These are phyloP conservation scores for Tolypocladium capitatum DNA, from an alignment of 2,329 filamentous ascomycete genomes.

Conservation along the genomic window DNA sequence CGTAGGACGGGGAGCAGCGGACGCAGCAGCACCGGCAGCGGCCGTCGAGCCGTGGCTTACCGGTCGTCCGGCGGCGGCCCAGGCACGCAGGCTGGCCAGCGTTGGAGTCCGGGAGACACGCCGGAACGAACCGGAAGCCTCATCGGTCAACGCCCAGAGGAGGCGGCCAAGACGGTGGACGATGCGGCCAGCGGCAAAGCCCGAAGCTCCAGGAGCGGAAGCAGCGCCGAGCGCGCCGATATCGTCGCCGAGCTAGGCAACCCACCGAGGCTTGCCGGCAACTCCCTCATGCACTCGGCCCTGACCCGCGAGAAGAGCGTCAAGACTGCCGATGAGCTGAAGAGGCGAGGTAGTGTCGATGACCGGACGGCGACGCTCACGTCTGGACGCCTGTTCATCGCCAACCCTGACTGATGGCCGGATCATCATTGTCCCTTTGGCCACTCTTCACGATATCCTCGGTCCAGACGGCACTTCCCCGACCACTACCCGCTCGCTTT, in stretches of 20 bases:
- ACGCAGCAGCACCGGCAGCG: conserved; percentile 51
- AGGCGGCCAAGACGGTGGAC: conserved; percentile 14
- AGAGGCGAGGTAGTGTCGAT: conserved; percentile 68
- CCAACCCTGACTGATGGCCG: conserved; percentile 57
- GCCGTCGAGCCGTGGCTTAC: conserved; percentile 34
- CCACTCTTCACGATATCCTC: neutral
- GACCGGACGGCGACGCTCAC: conserved; percentile 68
- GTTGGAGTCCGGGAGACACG: conserved; percentile 41
- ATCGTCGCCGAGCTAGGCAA: conserved; percentile 40
- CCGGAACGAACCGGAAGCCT: conserved; percentile 42
- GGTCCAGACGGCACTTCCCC: neutral
- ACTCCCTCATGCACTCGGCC: conserved; percentile 43
- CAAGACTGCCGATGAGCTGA: conserved; percentile 58
- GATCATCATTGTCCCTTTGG: neutral
- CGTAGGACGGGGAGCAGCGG: conserved; percentile 64
- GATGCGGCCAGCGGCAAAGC: conserved; percentile 34
- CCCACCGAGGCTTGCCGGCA: conserved; percentile 39
- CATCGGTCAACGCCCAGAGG: conserved; percentile 27
- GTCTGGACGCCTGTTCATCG: conserved; percentile 64
- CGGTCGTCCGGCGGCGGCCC: conserved; percentile 37
- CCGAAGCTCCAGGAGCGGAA: conserved; percentile 39
- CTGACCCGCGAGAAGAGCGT: conserved; percentile 52
- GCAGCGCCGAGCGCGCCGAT: conserved; percentile 48
- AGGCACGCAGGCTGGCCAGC: conserved; percentile 24
- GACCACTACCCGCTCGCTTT: neutral